Conservation (phyloP, 495 filamentous ascomycete genomes). For the Xylaria nigripes region DNA sequence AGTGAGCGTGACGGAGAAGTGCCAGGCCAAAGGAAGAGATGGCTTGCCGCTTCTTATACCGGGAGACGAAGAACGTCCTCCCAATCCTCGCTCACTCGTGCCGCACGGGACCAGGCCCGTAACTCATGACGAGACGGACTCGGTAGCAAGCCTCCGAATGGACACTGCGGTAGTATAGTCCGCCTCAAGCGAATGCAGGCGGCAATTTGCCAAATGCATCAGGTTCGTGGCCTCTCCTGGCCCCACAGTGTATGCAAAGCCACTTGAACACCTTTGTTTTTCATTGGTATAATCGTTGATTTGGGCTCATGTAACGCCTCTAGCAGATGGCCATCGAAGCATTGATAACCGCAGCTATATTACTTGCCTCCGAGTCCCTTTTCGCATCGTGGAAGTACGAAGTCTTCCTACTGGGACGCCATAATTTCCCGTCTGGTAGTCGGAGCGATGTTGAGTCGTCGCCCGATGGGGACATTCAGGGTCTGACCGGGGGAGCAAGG, state of each 20-base stretch:
- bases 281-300: constrained; percentile 27
- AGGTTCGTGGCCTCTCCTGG: constrained; percentile 24
- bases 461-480: neutral
- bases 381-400: neutral
- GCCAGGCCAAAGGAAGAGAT: constrained; percentile 7
- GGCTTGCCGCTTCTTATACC: constrained; percentile 21
- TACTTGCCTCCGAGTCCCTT: constrained; percentile 1
- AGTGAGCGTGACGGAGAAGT: constrained; percentile 28
- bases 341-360: constrained; percentile 1
- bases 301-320: constrained; percentile 20
- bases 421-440: neutral
- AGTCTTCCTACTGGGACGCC: neutral
- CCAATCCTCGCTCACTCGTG: neutral
- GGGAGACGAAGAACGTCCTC: neutral
- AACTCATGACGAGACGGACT: constrained; percentile 23
- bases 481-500: neutral
- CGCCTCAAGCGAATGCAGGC: constrained; percentile 31
- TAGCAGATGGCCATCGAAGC: constrained; percentile 13
- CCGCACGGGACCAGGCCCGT: constrained; percentile 46
- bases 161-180: constrained; percentile 25
- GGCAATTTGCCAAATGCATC: constrained; percentile 3
- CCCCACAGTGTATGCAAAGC: constrained; percentile 24
- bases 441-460: neutral
- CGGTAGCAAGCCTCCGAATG: constrained; percentile 39
- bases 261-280: constrained; percentile 31